Evolutionary conservation across 345 rosid species (phyloP).

Genomic region (Lepidium didymum): DNA sequence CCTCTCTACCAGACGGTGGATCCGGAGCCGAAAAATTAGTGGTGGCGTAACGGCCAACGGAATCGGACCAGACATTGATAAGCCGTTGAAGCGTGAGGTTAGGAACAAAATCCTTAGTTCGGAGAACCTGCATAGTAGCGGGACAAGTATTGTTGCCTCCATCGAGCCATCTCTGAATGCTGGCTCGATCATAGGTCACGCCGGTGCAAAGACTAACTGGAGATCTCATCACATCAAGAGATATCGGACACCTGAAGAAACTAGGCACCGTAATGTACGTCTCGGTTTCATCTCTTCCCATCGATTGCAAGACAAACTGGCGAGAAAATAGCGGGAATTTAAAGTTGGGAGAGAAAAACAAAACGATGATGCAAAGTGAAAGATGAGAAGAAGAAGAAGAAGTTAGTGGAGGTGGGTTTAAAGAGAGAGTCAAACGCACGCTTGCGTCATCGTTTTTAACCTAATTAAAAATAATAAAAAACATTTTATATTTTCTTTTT

Average conservation of each 20-base stretch:
- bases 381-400: constrained; percentile 22
- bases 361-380: constrained; percentile 39
- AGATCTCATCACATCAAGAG: constrained; percentile 87
- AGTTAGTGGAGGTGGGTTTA: constrained; percentile 33
- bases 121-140: constrained; percentile 92
- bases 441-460: constrained; percentile 21
- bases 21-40: constrained; percentile 7
- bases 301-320: constrained; percentile 12
- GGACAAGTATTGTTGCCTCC: constrained; percentile 89
- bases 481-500: neutral
- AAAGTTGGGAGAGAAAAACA: constrained; percentile 48
- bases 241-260: constrained; percentile 86
- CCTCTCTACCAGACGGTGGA: neutral
- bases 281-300: constrained; percentile 51
- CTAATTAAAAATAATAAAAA: neutral
- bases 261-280: constrained; percentile 64
- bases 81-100: constrained; percentile 78
- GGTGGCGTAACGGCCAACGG: constrained; percentile 29
- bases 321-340: constrained; percentile 31
- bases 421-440: constrained; percentile 26
- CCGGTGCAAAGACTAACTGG: constrained; percentile 96
- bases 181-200: constrained; percentile 84
- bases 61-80: constrained; percentile 72
- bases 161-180: constrained; percentile 87
- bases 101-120: constrained; percentile 60